phyloP scores from a whole-genome alignment of 331 rosid species.

The Cydonia oblonga region DNA sequence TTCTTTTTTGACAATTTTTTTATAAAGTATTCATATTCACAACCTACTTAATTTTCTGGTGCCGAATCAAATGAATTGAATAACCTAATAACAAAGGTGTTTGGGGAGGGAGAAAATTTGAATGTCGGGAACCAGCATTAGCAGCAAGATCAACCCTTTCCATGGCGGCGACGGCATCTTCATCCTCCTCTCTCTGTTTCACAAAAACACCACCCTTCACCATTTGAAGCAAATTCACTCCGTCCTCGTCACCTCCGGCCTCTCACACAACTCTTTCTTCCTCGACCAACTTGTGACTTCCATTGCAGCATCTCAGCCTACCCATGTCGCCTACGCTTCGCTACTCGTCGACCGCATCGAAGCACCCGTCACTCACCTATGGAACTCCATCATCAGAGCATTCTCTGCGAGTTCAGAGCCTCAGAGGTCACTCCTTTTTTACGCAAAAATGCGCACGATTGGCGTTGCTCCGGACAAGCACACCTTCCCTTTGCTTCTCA shows the following conservation, averaged over 20 bases:
- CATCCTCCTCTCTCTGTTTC: neutral
- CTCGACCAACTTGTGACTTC: neutral
- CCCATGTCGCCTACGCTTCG: neutral
- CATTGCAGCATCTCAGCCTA: neutral
- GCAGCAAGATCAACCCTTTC: neutral
- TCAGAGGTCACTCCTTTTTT: neutral
- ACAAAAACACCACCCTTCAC: neutral
- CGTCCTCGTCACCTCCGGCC: neutral
- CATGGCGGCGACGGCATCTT: neutral
- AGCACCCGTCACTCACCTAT: neutral
- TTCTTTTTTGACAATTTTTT: too few relatives aligned
- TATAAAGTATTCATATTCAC: too few relatives aligned
- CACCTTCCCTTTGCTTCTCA: conserved; percentile 7
- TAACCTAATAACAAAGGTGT: neutral
- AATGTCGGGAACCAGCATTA: neutral
- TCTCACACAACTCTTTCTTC: neutral
- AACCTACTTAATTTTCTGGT: too few relatives aligned
- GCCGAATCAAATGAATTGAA: too few relatives aligned
- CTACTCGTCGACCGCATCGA: neutral
- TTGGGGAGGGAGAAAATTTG: neutral
- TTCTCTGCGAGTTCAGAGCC: neutral
- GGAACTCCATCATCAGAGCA: conserved; percentile 8
- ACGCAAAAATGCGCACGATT: neutral
- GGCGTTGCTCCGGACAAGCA: neutral
- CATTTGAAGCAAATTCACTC: conserved; percentile 3